These are phyloP conservation scores for Geotrichum fermentans DNA, from an alignment of 1,139 yeast genomes.

Conservation along the genomic window DNA sequence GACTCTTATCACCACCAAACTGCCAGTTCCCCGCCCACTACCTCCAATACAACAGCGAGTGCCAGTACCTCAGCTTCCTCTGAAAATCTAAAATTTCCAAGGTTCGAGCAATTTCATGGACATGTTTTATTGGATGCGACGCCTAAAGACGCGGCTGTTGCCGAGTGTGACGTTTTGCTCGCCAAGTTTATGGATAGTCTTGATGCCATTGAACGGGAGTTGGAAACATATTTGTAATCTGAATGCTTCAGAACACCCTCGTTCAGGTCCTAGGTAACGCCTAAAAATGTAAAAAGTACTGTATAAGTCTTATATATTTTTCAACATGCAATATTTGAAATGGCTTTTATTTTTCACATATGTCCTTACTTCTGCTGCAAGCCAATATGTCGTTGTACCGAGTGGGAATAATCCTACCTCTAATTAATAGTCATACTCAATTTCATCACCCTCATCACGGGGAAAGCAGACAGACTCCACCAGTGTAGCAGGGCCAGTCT, in stretches of 20 bases:
- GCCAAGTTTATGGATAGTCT: slow-evolving; percentile 33
- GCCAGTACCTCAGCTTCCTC: no score
- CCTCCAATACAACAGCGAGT: no score
- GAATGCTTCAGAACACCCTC: no score
- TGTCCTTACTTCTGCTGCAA: neutral
- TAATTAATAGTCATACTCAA: slow-evolving; percentile 27
- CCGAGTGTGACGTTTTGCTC: slow-evolving; percentile 31
- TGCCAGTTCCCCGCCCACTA: no score
- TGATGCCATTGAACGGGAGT: slow-evolving; percentile 18
- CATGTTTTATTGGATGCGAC: slow-evolving; percentile 36
- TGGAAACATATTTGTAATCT: slow-evolving; percentile 5
- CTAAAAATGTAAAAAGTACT: neutral
- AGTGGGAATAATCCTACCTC: neutral
- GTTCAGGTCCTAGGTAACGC: no score
- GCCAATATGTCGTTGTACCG: slow-evolving; percentile 1
- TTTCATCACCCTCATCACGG: slow-evolving; percentile 34
- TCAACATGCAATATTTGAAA: neutral
- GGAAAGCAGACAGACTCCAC: slow-evolving; percentile 63
- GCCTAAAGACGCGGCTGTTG: slow-evolving; percentile 30
- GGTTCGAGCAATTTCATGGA: no score
- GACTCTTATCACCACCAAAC: no score
- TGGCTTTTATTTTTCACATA: neutral
- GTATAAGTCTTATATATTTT: neutral
- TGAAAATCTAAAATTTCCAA: no score
- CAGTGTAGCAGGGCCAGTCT: slow-evolving; percentile 37